These are phyloP conservation scores for Vickermania spadyakhi DNA, from an alignment of 208 protist genomes.

Conservation along the genomic window DNA sequence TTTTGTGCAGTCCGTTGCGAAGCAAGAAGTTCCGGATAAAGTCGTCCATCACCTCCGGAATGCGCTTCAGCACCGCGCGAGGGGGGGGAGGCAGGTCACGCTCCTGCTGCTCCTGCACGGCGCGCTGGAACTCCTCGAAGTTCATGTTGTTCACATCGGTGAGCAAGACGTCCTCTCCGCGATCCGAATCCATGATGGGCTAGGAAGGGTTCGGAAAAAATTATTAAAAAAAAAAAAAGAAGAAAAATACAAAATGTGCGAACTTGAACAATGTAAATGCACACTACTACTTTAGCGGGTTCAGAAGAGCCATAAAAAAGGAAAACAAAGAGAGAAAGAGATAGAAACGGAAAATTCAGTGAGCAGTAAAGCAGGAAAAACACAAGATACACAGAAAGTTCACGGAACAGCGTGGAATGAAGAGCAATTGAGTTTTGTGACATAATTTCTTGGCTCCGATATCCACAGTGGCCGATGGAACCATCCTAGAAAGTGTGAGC, in stretches of 20 bases:
- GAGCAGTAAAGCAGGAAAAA: too few species aligned
- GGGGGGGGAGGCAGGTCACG: constrained; percentile 49
- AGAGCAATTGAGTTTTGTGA: too few species aligned
- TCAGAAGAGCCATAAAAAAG: too few species aligned
- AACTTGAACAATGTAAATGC: too few species aligned
- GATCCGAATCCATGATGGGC: neutral
- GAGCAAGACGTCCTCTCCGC: neutral
- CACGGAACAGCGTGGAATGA: too few species aligned
- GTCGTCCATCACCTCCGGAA: constrained; percentile 90
- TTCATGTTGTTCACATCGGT: constrained; percentile 38
- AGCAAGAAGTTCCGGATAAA: constrained; percentile 90
- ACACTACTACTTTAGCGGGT: too few species aligned
- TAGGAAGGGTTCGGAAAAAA: neutral
- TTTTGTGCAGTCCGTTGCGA: constrained; percentile 65
- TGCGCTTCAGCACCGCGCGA: constrained; percentile 70
- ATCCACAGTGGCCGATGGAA: too few species aligned
- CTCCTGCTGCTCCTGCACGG: constrained; percentile 37
- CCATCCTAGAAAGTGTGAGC: too few species aligned
- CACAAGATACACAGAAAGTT: too few species aligned
- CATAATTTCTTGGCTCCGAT: too few species aligned
- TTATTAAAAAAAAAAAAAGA: constrained; percentile 14
- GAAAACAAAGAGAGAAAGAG: too few species aligned
- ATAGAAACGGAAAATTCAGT: too few species aligned
- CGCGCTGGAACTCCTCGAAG: constrained; percentile 44
- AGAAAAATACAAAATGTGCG: constrained; percentile 9